phyloP scores from a whole-genome alignment of 352 stramenopile species.

The Pythium scleroteichum region DNA sequence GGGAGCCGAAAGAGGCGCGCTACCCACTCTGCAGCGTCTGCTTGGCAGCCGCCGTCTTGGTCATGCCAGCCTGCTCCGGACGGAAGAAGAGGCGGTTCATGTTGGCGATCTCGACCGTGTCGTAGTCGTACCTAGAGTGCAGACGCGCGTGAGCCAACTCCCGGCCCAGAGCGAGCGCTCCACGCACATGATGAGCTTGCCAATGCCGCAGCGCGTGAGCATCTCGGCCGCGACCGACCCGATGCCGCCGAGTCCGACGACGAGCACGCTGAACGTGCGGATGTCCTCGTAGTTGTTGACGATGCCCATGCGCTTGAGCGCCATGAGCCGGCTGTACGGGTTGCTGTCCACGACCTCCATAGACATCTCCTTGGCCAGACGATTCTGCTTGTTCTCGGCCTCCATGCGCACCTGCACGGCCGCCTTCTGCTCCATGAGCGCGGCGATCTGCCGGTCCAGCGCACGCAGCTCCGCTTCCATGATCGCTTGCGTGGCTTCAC shows the following conservation, averaged over 20 bases:
- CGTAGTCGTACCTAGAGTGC: slow-evolving; percentile 73
- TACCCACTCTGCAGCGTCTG: slow-evolving; percentile 81
- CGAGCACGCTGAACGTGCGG: slow-evolving; percentile 72
- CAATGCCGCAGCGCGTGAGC: slow-evolving; percentile 88
- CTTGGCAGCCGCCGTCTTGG: slow-evolving; percentile 86
- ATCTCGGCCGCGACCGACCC: slow-evolving; percentile 89
- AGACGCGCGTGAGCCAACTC: neutral
- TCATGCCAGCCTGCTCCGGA: slow-evolving; percentile 82
- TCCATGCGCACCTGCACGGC: slow-evolving; percentile 55
- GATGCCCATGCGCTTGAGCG: slow-evolving; percentile 90
- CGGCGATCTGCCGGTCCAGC: slow-evolving; percentile 72
- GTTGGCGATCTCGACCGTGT: slow-evolving; percentile 89
- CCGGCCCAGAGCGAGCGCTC: neutral
- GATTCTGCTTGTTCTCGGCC: slow-evolving; percentile 32
- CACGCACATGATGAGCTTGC: slow-evolving; percentile 79
- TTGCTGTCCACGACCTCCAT: slow-evolving; percentile 85
- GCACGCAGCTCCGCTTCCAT: slow-evolving; percentile 50
- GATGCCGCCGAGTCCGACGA: slow-evolving; percentile 86
- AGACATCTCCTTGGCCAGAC: slow-evolving; percentile 58
- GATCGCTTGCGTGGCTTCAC: too few relatives aligned
- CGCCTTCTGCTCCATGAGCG: slow-evolving; percentile 75
- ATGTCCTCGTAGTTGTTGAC: slow-evolving; percentile 90
- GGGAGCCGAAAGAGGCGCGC: neutral
- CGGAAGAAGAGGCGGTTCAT: slow-evolving; percentile 93
- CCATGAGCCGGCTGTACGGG: slow-evolving; percentile 89